Percentiles rank a stretch among this genome's conserved stretches.
Evolutionary conservation across 1,284 basidiomycete genomes (phyloP).

Genomic region (Tylopilus sp.): DNA sequence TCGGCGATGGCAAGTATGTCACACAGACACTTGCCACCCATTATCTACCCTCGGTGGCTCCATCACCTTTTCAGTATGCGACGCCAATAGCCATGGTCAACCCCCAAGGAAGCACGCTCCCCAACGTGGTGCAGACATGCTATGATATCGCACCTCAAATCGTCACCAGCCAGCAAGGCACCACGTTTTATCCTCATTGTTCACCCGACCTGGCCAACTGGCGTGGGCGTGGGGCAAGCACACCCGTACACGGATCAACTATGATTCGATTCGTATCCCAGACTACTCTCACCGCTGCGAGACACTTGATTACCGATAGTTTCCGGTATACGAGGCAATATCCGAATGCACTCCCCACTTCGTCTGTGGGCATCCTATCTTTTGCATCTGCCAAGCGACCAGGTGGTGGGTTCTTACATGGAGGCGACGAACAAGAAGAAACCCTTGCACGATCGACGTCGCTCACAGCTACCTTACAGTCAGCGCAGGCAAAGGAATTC

Average conservation of each 20-base stretch:
- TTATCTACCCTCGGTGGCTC: slow-evolving; percentile 22
- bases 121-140: slow-evolving; percentile 12
- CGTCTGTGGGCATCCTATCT: slow-evolving; percentile 45
- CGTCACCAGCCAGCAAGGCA: slow-evolving; percentile 38
- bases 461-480: slow-evolving; percentile 43
- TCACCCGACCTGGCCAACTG: slow-evolving; percentile 39
- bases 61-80: slow-evolving; percentile 21
- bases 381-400: slow-evolving; percentile 48
- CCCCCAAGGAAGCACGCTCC: slow-evolving; percentile 1
- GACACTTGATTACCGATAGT: slow-evolving; percentile 20
- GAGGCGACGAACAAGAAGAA: slow-evolving; percentile 51
- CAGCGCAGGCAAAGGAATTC: slow-evolving; percentile 42
- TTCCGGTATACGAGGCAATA: slow-evolving; percentile 18
- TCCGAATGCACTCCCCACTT: slow-evolving; percentile 25
- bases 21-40: slow-evolving; percentile 34
- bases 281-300: slow-evolving; percentile 39
- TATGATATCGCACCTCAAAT: slow-evolving; percentile 44
- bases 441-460: slow-evolving; percentile 45
- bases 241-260: slow-evolving; percentile 5
- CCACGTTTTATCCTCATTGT: slow-evolving; percentile 43
- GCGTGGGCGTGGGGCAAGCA: slow-evolving; percentile 21
- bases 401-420: slow-evolving; percentile 47
- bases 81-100: slow-evolving; percentile 3
- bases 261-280: slow-evolving; percentile 29
- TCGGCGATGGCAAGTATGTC: slow-evolving; percentile 48